Conservation (phyloP, 2,329 filamentous ascomycete species). For the Pleurostoma richardsiae region DNA sequence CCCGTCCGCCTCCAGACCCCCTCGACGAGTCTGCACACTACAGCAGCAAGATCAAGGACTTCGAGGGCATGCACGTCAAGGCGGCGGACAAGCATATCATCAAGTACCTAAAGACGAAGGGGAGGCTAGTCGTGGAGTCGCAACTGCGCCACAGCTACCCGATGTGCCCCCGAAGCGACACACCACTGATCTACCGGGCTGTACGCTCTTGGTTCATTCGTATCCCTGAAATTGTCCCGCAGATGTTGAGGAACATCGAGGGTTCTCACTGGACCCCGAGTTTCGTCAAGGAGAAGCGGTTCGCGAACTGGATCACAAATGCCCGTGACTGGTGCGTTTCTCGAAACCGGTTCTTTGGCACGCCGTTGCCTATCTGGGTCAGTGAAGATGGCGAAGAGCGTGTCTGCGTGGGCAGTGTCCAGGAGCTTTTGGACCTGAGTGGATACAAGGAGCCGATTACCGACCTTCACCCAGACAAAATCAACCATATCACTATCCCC, state of each 20-base stretch:
- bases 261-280: conserved; percentile 87
- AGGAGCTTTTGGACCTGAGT: conserved; percentile 78
- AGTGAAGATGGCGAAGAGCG: conserved; percentile 85
- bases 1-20: conserved; percentile 79
- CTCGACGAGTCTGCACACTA: conserved; percentile 82
- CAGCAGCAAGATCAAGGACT: conserved; percentile 71
- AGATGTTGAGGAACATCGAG: conserved; percentile 89
- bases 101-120: conserved; percentile 74
- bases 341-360: conserved; percentile 93
- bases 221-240: conserved; percentile 74
- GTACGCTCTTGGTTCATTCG: conserved; percentile 95
- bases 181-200: conserved; percentile 85
- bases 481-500: conserved; percentile 91
- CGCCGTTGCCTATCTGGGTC: conserved; percentile 85
- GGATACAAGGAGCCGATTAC: conserved; percentile 79
- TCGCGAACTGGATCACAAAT: conserved; percentile 85
- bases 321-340: conserved; percentile 95
- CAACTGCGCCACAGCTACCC: conserved; percentile 89
- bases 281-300: conserved; percentile 86
- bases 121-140: conserved; percentile 76
- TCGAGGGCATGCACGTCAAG: conserved; percentile 85
- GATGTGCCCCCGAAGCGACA: conserved; percentile 93
- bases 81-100: conserved; percentile 90
- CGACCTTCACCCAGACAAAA: conserved; percentile 87
- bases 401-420: conserved; percentile 79